These are phyloP conservation scores for Leptographium lundbergii DNA, from an alignment of 2,329 filamentous ascomycete species.

Conservation along the genomic window DNA sequence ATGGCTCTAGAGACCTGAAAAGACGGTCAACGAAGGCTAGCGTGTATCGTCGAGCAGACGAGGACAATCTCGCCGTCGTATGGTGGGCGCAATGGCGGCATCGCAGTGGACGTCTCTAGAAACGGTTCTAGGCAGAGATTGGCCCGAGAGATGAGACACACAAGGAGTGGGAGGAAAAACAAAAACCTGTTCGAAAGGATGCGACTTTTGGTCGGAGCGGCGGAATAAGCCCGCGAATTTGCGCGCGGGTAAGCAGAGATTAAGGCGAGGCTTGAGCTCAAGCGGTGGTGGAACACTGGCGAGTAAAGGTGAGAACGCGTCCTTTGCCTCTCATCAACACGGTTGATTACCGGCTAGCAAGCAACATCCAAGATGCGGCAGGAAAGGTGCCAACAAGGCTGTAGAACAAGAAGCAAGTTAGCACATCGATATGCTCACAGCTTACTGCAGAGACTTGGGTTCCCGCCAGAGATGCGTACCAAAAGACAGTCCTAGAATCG, in stretches of 20 bases:
- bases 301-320: neutral
- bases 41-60: neutral
- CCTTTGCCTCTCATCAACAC: neutral
- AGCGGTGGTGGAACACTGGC: neutral
- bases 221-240: neutral
- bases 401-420: neutral
- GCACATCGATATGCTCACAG: neutral
- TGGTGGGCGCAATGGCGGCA: neutral
- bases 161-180: neutral
- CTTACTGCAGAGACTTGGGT: neutral
- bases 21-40: neutral
- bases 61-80: neutral
- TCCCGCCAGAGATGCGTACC: slow-evolving; percentile 5
- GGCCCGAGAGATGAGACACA: neutral
- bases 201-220: neutral
- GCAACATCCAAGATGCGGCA: neutral
- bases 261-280: neutral
- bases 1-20: neutral
- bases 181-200: neutral
- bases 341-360: neutral
- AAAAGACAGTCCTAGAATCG: slow-evolving; percentile 32
- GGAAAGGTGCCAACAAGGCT: neutral
- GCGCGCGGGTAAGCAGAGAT: neutral
- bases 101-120: neutral
- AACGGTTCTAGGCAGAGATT: neutral